Conservation (phyloP, 257 asterid genomes). For the Nemophila menziesii region DNA sequence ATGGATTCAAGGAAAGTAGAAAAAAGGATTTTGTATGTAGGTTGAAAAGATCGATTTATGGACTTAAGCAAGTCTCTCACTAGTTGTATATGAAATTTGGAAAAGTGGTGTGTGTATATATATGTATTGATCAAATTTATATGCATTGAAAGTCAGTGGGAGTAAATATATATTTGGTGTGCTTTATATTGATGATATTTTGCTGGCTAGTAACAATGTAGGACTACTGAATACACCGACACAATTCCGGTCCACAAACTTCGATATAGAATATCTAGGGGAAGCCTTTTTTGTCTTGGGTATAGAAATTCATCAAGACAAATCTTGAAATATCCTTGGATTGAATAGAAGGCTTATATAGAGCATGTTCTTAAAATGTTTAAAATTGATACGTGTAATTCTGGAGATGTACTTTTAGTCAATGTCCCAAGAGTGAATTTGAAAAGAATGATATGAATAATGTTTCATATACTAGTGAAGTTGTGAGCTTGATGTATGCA, state of each 20-base stretch:
- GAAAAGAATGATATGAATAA: conserved; percentile 5
- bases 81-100: conserved; percentile 5
- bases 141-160: neutral
- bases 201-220: neutral
- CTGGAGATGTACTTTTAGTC: neutral
- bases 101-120: neutral
- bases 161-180: neutral
- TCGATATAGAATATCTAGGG: conserved; percentile 1
- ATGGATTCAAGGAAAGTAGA: neutral
- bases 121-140: neutral
- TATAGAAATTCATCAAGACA: neutral
- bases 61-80: neutral
- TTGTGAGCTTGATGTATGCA: neutral
- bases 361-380: neutral
- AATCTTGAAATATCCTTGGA: neutral
- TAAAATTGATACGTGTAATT: neutral
- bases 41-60: neutral
- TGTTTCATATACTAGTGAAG: neutral
- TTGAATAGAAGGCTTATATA: neutral
- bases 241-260: neutral
- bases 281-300: neutral
- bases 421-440: conserved; percentile 10
- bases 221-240: neutral
- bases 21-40: neutral
- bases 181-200: conserved; percentile 1